Base-by-base conservation (phyloP, 148 eudicot genomes). In the Euryodendron excelsum region DNA sequence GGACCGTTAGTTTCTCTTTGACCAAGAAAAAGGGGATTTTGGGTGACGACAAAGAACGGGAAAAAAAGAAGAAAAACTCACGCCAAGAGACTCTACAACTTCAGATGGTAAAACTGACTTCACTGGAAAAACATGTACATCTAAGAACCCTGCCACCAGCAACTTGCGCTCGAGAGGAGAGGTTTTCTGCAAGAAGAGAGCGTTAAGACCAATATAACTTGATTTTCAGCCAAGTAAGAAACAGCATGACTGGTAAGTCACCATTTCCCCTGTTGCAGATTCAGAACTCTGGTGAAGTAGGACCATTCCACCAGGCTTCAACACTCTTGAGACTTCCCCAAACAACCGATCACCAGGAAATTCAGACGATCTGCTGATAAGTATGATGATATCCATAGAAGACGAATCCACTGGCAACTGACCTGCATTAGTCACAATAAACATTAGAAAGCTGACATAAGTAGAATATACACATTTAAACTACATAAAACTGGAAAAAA, bases 261-360 rank as follows among this genome's bases (percentile, higher is more conserved):
- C 81, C 84, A 31, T 75, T 72, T 85, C 81, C 82, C 81, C 87
- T 55, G 65, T 68, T 36, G 73, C 69, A 78, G 87, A 66, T 69
- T 84, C 83, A 23, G 84, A 80, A 45, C 77, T 76, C 76, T 81
- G 80, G 34, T 83, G 73, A 71, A 95, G 70, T 50, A 93, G 79
- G 73, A 95, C 69, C 75, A 72, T 83, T 64, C 99, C 99, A 82
- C 84, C 94, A 48, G 99, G 96, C 86, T 91, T 95, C 76, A 85
- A 56, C 39, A 87, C 90, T 86, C 92, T 88, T 31, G 88, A 88
- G 45, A 93, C 73, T 78, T 90, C 92, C 66, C 73, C 81, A 65
- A 91, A 87, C 73, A 90, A 66, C 30, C 87, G 71, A 21, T 80
- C 84, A 76, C 88, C 61, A 6, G 93, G 96, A 82, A 92, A 92